Base-by-base conservation (phyloP, 306 rosid species). In the Vigna hirtella region DNA sequence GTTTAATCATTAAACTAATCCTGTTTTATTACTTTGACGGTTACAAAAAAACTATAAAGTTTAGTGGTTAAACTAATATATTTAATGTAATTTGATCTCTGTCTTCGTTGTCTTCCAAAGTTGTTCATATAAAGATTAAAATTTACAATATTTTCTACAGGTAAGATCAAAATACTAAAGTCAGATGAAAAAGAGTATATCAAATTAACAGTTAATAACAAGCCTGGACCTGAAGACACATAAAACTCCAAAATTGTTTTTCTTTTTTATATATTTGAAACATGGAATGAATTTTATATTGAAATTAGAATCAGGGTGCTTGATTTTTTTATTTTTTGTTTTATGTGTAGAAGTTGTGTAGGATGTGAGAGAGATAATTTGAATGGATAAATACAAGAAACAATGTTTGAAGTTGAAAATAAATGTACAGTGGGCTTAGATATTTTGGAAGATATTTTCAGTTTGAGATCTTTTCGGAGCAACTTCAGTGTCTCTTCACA, bases 401-500 rank as follows among this genome's bases (percentile, higher is more conserved):
- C 10, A 42, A 81, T 36, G 20, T 36, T 58, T 11, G 15, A 53
- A 72, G 77, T 67, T 67, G 52, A 42, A 74, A 66, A 11, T 9
- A 72, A 45, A 63, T 15, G 53, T 71, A 26, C 53, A 72, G 26
- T 51, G 49, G 38, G 0, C 74, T 66, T 69, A 69, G 93, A 87
- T 88, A 80, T 83, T 86, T 79, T 73, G 66, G 24, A 49, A 82
- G 91, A 91, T 91, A 84, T 84, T 84, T 78, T 77, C 20, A 40
- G 18, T 55, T 82, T 34, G 65, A 53, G 79, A 78, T 70, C 77
- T 62, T n/a, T 59, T 45, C 7, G 17, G n/a, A 42, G 43, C 52
- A n/a, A 51, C 66, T 65, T 84, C 88, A 84, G 38, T 73, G 84
- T 85, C 91, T 89, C 86, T 88, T 91, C 84, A 89, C 97, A 86